Conservation (phyloP, 2,329 filamentous ascomycete genomes). For the Sclerotinia trifoliorum region DNA sequence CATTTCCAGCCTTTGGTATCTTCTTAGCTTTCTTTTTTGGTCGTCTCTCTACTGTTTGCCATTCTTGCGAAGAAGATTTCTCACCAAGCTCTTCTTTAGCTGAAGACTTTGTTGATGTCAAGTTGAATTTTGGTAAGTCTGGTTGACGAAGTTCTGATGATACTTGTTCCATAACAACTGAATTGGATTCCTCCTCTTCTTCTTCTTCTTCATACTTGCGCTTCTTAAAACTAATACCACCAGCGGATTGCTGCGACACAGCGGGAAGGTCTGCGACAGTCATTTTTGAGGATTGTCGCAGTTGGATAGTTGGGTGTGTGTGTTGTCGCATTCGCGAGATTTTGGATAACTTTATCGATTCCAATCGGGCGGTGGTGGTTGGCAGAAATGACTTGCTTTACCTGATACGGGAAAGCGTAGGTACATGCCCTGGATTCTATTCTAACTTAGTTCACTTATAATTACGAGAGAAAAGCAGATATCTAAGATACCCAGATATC, state of each 20-base stretch:
- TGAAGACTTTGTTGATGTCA: constrained; percentile 33
- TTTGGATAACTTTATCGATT: not conserved
- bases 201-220: constrained; percentile 35
- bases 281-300: constrained; percentile 11
- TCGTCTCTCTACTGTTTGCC: constrained; percentile 53
- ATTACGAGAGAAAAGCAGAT: not conserved
- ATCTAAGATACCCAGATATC: not conserved
- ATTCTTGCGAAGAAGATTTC: constrained; percentile 40
- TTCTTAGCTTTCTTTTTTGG: constrained; percentile 61
- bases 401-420: not conserved
- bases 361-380: constrained; percentile 1
- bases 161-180: constrained; percentile 30
- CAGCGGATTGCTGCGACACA: constrained; percentile 39
- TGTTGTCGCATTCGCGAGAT: constrained; percentile 13
- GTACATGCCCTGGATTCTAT: not conserved
- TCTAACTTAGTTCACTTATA: not conserved
- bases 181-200: constrained; percentile 22
- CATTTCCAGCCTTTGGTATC: constrained; percentile 53
- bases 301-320: not conserved
- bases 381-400: not conserved
- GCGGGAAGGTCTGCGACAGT: constrained; percentile 13
- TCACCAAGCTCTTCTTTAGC: constrained; percentile 27
- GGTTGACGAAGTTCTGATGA: constrained; percentile 33
- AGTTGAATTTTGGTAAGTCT: constrained; percentile 40
- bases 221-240: constrained; percentile 32